Percentiles rank a stretch among this genome's conserved stretches.
Conservation (phyloP, 805 yeast genomes). For the Pichia rugopelliculosa region DNA sequence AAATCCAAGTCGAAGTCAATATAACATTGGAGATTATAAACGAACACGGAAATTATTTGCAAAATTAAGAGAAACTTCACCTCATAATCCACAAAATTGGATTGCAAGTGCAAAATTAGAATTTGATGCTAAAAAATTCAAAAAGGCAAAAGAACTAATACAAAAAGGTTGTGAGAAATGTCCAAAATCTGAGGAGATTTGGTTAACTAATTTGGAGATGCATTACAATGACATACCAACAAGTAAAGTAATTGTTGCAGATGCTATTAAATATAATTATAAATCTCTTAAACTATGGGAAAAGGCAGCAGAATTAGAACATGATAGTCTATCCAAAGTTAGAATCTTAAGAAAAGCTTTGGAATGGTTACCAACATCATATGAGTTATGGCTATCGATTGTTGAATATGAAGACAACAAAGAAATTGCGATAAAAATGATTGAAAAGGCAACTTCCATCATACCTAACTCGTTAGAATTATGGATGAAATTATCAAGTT, state of each 20-base stretch:
- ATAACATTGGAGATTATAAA: slow-evolving; percentile 45
- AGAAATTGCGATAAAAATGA: slow-evolving; percentile 43
- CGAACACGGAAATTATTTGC: slow-evolving; percentile 53
- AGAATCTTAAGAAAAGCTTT: slow-evolving; percentile 65
- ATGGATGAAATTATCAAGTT: slow-evolving; percentile 53
- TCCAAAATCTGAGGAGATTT: slow-evolving; percentile 60
- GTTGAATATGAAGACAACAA: slow-evolving; percentile 51
- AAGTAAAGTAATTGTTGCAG: slow-evolving; percentile 53
- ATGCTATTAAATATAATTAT: slow-evolving; percentile 54
- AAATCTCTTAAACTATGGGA: slow-evolving; percentile 64
- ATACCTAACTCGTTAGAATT: slow-evolving; percentile 58
- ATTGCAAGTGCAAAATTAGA: slow-evolving; percentile 80
- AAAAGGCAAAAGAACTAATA: slow-evolving; percentile 52
- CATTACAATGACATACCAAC: slow-evolving; percentile 38
- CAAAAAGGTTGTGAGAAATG: slow-evolving; percentile 68
- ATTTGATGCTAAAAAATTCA: slow-evolving; percentile 48
- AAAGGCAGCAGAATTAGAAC: slow-evolving; percentile 60
- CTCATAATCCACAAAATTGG: slow-evolving; percentile 72
- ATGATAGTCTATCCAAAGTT: slow-evolving; percentile 43
- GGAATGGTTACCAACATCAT: slow-evolving; percentile 51
- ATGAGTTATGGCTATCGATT: slow-evolving; percentile 60
- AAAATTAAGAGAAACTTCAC: slow-evolving; percentile 67
- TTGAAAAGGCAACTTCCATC: slow-evolving; percentile 59
- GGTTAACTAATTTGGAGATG: slow-evolving; percentile 75
- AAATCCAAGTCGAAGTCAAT: slow-evolving; percentile 19